Conservation (phyloP, 1,284 basidiomycete genomes). For the Quambalaria eucalypti region DNA sequence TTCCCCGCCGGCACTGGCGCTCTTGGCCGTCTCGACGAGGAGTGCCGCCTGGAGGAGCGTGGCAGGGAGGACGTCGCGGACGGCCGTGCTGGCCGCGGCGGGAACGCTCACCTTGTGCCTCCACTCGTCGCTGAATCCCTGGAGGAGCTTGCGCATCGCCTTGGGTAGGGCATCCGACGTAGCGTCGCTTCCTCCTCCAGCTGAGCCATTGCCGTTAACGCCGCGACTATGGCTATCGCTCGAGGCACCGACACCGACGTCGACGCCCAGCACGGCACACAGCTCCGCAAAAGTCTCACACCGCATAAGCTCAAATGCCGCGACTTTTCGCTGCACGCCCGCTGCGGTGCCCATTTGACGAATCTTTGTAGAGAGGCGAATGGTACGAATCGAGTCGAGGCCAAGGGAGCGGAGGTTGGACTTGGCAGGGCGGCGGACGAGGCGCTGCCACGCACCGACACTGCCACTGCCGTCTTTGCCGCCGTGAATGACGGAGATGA, state of each 20-base stretch:
- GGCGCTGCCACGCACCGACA: too few species aligned
- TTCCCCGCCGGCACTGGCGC: too few species aligned
- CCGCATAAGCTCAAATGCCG: background rate
- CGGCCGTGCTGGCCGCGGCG: background rate
- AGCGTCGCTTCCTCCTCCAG: background rate
- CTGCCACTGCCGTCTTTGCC: too few species aligned
- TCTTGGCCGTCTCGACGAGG: background rate
- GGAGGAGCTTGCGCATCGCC: background rate
- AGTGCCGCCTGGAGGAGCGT: background rate
- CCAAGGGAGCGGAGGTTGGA: background rate
- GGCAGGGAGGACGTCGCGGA: background rate
- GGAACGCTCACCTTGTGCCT: too few species aligned
- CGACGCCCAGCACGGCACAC: background rate
- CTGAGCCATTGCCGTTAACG: background rate
- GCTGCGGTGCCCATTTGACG: background rate
- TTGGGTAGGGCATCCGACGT: background rate
- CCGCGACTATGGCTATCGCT: too few species aligned
- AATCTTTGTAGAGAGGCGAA: background rate
- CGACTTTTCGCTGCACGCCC: too few species aligned
- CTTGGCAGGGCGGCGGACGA: background rate
- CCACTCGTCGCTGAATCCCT: background rate
- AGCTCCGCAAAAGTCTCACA: background rate
- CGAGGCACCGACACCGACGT: background rate
- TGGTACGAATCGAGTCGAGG: conserved; percentile 1
- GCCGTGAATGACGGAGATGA: too few species aligned